Base-by-base conservation (phyloP, 495 filamentous ascomycete genomes). In the Xeromyces bisporus region DNA sequence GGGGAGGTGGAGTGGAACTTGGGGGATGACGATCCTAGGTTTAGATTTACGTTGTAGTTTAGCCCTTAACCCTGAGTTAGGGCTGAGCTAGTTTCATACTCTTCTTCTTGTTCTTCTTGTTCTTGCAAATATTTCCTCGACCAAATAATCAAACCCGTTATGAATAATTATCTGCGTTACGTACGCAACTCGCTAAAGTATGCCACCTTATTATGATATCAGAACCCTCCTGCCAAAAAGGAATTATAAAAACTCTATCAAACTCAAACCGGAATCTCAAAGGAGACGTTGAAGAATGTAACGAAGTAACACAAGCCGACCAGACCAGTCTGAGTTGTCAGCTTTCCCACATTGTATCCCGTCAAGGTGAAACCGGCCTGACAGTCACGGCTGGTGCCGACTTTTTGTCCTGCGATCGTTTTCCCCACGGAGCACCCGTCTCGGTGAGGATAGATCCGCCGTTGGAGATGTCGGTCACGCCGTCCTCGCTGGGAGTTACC, bases 21-120 rank as follows among this genome's bases (percentile, higher is more conserved):
- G 30, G 66, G 67, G 1, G 67, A 71, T 33, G 62, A 69, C 24
- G 61, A 69, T 48, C 67, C 66, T 7, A 38, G 46, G 4, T 67
- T 66, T 33, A 45, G 64, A 23, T 66, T 63, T 29, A 57, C 48
- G 17, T 39, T 47, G 20, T 56, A 36, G n/a, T n/a, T n/a, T n/a
- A n/a, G n/a, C n/a, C n/a, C n/a, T n/a, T n/a, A n/a, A n/a, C n/a
- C n/a, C n/a, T n/a, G n/a, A n/a, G n/a, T n/a, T n/a, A n/a, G n/a
- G n/a, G n/a, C n/a, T n/a, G n/a, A n/a, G n/a, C n/a, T n/a, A n/a
- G n/a, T n/a, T n/a, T n/a, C n/a, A n/a, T n/a, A n/a, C n/a, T n/a
- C n/a, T n/a, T n/a, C n/a, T n/a, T n/a, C n/a, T n/a, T n/a, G n/a
- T n/a, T n/a, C n/a, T n/a, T n/a, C n/a, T n/a, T n/a, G n/a, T n/a